Conservation (phyloP, 305 asterid genomes). For the Solanum hybrid region DNA sequence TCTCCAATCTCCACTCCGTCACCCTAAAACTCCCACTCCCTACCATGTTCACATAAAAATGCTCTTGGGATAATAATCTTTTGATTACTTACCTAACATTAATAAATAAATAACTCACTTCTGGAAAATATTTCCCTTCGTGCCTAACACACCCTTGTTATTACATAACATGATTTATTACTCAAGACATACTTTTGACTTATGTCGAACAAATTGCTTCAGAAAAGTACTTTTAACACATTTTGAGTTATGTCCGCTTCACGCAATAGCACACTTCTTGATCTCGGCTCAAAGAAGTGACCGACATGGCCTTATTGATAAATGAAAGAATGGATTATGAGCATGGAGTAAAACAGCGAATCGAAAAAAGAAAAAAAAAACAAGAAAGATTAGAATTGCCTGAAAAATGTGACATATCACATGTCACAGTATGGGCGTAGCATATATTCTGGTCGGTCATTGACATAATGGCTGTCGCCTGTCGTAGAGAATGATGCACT, state of each 20-base stretch:
- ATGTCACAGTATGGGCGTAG: constrained; percentile 8
- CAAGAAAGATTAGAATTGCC: background rate
- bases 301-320: background rate
- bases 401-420: background rate
- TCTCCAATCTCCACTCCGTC: background rate
- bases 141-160: background rate
- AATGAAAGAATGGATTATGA: background rate
- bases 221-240: background rate
- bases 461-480: background rate
- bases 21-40: background rate
- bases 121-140: background rate
- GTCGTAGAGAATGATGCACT: background rate
- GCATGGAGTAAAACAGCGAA: rapidly evolving
- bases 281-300: background rate
- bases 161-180: background rate
- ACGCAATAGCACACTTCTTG: background rate
- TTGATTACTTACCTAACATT: background rate
- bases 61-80: background rate
- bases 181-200: background rate
- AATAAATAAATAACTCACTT: background rate
- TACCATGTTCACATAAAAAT: background rate
- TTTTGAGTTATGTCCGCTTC: background rate
- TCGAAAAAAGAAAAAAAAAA: background rate
- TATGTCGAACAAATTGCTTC: background rate
- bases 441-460: background rate